Evolutionary conservation across 78 protist species (phyloP).

Genomic region (Dictyostelium discoideum): DNA sequence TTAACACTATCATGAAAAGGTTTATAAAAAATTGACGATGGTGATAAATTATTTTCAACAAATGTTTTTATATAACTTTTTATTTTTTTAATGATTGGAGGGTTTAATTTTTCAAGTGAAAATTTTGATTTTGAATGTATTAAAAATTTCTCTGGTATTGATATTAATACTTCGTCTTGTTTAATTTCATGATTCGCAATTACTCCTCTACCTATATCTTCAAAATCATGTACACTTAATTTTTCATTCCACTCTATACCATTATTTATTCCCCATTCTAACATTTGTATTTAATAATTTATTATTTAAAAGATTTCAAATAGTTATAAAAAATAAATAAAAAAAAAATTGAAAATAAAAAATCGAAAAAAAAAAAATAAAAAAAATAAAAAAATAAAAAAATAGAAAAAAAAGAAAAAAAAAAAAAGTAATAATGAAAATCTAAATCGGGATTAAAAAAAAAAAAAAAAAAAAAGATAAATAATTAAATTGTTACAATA

Average conservation of each 20-base stretch:
- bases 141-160: constrained; percentile 11
- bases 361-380: background rate
- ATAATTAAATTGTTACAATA: too few relatives aligned
- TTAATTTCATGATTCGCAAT: constrained; percentile 1
- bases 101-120: background rate
- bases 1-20: background rate
- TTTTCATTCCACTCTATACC: constrained; percentile 37
- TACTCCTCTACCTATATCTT: constrained; percentile 25
- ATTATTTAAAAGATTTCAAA: background rate
- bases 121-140: constrained; percentile 28
- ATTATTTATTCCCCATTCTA: constrained; percentile 25
- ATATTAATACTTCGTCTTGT: constrained; percentile 14
- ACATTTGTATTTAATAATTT: background rate
- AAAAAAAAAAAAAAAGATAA: background rate
- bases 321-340: background rate
- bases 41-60: background rate
- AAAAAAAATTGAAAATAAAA: background rate
- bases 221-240: background rate
- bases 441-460: too few relatives aligned
- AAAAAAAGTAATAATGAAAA: background rate
- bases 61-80: background rate
- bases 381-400: background rate
- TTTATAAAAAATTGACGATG: background rate
- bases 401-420: background rate
- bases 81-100: background rate